phyloP scores from a whole-genome alignment of 148 eudicot species.

The Chenopodium formosanum region DNA sequence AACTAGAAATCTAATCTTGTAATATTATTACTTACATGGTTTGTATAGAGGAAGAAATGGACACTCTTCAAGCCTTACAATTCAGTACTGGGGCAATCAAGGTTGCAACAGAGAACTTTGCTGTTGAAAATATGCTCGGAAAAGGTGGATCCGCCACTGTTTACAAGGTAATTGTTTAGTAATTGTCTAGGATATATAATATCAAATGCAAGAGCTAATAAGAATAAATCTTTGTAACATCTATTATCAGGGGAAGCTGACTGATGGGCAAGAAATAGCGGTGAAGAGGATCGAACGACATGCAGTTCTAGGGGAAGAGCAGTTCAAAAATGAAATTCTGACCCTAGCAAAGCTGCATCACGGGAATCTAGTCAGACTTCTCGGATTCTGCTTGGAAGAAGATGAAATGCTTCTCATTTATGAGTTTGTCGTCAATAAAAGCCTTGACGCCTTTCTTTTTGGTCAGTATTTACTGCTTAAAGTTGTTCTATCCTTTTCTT shows the following conservation, averaged over 20 bases:
- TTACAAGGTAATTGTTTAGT: slow-evolving; percentile 35
- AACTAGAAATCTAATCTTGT: not conserved
- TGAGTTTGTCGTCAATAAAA: slow-evolving; percentile 25
- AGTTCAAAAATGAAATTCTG: slow-evolving; percentile 33
- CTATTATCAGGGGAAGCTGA: slow-evolving; percentile 25
- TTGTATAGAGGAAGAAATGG: slow-evolving; percentile 30
- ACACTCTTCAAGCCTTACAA: slow-evolving; percentile 24
- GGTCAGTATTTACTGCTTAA: slow-evolving; percentile 18
- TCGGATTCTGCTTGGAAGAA: slow-evolving; percentile 33
- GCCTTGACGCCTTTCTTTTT: slow-evolving; percentile 25
- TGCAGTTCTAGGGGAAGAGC: slow-evolving; percentile 23
- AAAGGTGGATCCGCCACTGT: slow-evolving; percentile 54
- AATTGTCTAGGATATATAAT: not conserved
- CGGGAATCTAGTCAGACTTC: slow-evolving; percentile 27
- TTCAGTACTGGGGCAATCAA: slow-evolving; percentile 20
- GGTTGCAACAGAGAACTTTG: slow-evolving; percentile 42
- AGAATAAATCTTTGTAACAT: not conserved
- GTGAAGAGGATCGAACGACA: slow-evolving; percentile 25
- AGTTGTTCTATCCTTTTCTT: too few species aligned
- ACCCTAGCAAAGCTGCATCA: slow-evolving; percentile 31
- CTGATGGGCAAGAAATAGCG: slow-evolving; percentile 31
- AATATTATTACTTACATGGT: not conserved
- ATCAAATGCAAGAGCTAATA: not conserved
- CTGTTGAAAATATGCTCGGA: slow-evolving; percentile 40
- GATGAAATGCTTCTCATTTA: slow-evolving; percentile 36